Evolutionary conservation across 1,284 basidiomycete genomes (phyloP).

Genomic region (Cutaneotrichosporon sp.): DNA sequence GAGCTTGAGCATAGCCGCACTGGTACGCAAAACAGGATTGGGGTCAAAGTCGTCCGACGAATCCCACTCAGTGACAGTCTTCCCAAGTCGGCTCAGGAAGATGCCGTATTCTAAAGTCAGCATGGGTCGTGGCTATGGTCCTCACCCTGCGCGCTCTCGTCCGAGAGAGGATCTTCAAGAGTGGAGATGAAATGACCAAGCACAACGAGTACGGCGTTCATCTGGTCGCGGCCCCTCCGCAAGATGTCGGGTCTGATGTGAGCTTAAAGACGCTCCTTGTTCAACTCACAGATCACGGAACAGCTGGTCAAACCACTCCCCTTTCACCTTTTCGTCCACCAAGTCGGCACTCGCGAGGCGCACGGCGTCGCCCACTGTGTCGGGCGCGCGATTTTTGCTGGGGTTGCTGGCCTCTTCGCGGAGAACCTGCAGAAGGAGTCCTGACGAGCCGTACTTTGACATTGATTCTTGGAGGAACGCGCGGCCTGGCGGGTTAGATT

Average conservation of each 20-base stretch:
- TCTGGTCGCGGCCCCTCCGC: slow-evolving; percentile 21
- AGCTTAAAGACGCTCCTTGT: no score
- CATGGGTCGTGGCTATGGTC: no score
- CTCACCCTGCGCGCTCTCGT: slow-evolving; percentile 26
- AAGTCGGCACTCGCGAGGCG: slow-evolving; percentile 4
- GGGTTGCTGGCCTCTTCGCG: background rate
- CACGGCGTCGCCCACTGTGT: slow-evolving; percentile 4
- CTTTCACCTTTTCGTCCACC: background rate
- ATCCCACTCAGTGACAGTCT: slow-evolving; percentile 35
- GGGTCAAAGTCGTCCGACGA: slow-evolving; percentile 28
- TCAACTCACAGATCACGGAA: slow-evolving; percentile 17
- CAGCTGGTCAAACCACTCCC: slow-evolving; percentile 15
- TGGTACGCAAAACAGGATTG: slow-evolving; percentile 25
- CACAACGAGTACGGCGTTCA: slow-evolving; percentile 26
- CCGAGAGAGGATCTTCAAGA: slow-evolving; percentile 20
- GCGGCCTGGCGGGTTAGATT: background rate
- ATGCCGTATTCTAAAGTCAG: slow-evolving; percentile 23
- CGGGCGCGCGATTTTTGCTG: background rate
- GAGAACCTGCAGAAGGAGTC: slow-evolving; percentile 34
- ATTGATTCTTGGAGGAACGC: slow-evolving; percentile 8
- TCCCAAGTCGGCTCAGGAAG: slow-evolving; percentile 31
- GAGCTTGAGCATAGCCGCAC: slow-evolving; percentile 15
- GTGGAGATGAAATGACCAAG: slow-evolving; percentile 17
- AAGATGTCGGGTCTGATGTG: slow-evolving; percentile 24
- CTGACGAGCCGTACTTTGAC: slow-evolving; percentile 24